Conservation (phyloP, 2,329 filamentous ascomycete genomes). For the Cyphellophora europaea region DNA sequence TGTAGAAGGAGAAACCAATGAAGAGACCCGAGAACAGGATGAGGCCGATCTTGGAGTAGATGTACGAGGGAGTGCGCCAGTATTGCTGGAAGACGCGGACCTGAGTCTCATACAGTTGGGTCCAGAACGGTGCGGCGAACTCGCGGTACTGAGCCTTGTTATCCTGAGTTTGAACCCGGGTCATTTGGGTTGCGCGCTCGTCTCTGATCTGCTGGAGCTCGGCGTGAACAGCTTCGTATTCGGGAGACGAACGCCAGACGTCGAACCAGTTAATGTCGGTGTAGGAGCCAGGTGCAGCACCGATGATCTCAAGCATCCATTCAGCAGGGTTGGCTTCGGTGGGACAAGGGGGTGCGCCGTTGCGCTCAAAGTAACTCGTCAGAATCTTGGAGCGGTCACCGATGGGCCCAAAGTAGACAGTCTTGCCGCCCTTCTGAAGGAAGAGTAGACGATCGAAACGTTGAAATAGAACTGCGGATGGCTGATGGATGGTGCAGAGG, state of each 20-base stretch:
- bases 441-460: conserved; percentile 62
- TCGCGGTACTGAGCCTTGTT: conserved; percentile 57
- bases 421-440: conserved; percentile 55
- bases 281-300: conserved; percentile 53
- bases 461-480: conserved; percentile 91
- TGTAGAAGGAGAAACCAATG: conserved; percentile 76
- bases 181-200: conserved; percentile 32
- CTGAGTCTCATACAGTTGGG: conserved; percentile 59
- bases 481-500: conserved; percentile 95
- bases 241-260: conserved; percentile 50
- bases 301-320: conserved; percentile 57
- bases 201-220: conserved; percentile 50
- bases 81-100: conserved; percentile 80
- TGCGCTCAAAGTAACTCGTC: conserved; percentile 54
- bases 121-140: conserved; percentile 66
- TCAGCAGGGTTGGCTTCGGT: conserved; percentile 63
- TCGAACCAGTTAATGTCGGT: conserved; percentile 58
- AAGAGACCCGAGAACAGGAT: conserved; percentile 61
- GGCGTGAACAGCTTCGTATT: conserved; percentile 44
- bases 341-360: conserved; percentile 52
- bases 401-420: conserved; percentile 61
- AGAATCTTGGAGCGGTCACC: conserved; percentile 50
- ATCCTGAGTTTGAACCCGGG: conserved; percentile 29
- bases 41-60: conserved; percentile 70
- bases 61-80: conserved; percentile 83